phyloP scores from a whole-genome alignment of 345 rosid species.

The Dovyalis caffra region DNA sequence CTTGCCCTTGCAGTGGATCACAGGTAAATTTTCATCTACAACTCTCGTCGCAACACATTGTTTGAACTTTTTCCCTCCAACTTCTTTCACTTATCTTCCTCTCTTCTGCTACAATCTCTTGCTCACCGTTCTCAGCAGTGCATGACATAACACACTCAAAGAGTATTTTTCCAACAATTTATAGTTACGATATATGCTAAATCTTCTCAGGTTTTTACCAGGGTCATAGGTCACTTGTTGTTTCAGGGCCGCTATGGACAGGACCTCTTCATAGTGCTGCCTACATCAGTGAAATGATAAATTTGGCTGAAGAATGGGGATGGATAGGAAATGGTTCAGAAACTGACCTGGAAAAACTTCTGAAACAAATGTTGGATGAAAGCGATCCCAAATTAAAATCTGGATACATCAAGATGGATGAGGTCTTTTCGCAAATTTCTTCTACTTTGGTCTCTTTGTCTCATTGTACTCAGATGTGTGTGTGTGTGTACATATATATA shows the following conservation, averaged over 20 bases:
- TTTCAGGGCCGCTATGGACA: conserved; percentile 81
- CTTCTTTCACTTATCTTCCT: too few species aligned
- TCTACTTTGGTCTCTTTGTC: background rate
- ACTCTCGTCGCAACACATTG: too few species aligned
- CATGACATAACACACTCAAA: background rate
- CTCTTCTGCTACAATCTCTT: background rate
- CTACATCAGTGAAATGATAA: conserved; percentile 61
- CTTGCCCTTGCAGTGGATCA: conserved; percentile 53
- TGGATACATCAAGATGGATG: conserved; percentile 84
- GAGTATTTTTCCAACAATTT: background rate
- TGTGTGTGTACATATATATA: too few species aligned
- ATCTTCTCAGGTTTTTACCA: conserved; percentile 11
- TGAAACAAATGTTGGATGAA: conserved; percentile 71
- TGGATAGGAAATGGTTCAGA: conserved; percentile 60
- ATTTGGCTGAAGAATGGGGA: conserved; percentile 66
- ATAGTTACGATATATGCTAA: background rate
- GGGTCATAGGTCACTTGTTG: conserved; percentile 47
- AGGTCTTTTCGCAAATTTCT: conserved; percentile 38
- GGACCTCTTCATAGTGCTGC: conserved; percentile 74
- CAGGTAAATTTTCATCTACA: conserved; percentile 26
- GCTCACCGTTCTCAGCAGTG: background rate
- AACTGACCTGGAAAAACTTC: conserved; percentile 63
- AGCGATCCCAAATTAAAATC: conserved; percentile 72
- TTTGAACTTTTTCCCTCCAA: too few species aligned
- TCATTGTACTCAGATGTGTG: background rate